These are phyloP conservation scores for Clarireedia paspali DNA, from an alignment of 2,329 filamentous ascomycete species.

Conservation along the genomic window DNA sequence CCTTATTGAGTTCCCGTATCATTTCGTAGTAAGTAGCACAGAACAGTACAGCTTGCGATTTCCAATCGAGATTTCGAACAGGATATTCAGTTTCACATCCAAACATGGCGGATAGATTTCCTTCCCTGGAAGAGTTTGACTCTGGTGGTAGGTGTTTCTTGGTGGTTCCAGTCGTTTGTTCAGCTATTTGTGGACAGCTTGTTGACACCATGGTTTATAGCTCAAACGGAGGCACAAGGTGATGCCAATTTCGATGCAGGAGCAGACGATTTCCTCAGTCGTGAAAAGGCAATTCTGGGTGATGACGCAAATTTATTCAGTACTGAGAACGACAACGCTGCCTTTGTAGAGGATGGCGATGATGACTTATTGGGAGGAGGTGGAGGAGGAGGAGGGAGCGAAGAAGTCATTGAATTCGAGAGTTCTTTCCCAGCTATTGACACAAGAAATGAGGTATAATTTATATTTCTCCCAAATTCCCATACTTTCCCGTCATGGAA, in stretches of 20 bases:
- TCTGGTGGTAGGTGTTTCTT: constrained; percentile 35
- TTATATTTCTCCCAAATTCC: constrained; percentile 32
- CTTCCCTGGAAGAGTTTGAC: constrained; percentile 52
- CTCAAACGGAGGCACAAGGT: constrained; percentile 53
- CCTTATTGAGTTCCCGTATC: neutral
- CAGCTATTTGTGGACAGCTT: neutral
- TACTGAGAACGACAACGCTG: constrained; percentile 62
- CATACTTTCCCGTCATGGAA: neutral
- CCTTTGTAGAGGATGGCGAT: constrained; percentile 55
- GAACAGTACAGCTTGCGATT: constrained; percentile 10
- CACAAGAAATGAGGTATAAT: constrained; percentile 56
- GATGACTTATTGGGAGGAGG: constrained; percentile 68
- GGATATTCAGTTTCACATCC: constrained; percentile 8
- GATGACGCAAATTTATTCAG: constrained; percentile 91
- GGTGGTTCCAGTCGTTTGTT: constrained; percentile 3
- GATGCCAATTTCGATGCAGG: constrained; percentile 44
- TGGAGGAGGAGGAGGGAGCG: constrained; percentile 35
- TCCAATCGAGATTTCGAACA: constrained; percentile 4
- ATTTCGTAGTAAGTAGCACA: neutral
- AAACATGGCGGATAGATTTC: constrained; percentile 51
- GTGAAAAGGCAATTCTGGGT: constrained; percentile 81
- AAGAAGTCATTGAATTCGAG: constrained; percentile 55
- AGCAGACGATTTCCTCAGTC: constrained; percentile 77
- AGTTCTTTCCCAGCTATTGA: constrained; percentile 81
- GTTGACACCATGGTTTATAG: constrained; percentile 35